Evolutionary conservation across 1,284 basidiomycete species (phyloP).

Genomic region (Marasmius sp.): DNA sequence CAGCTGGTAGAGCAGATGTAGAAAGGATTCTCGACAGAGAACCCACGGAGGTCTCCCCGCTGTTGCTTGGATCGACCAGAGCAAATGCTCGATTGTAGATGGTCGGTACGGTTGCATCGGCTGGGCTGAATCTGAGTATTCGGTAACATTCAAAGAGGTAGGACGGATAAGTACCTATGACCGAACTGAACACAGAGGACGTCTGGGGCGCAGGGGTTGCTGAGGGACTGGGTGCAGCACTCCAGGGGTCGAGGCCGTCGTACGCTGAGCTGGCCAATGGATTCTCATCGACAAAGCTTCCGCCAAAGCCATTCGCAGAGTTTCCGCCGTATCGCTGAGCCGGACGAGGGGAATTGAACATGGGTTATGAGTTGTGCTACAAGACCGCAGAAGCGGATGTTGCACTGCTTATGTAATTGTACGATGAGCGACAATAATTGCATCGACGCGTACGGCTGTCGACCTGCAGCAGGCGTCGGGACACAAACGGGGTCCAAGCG

Average conservation of each 20-base stretch:
- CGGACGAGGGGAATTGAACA: constrained; percentile 80
- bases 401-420: neutral
- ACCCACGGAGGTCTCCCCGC: constrained; percentile 79
- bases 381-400: neutral
- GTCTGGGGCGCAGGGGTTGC: constrained; percentile 54
- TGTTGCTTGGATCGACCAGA: constrained; percentile 63
- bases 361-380: constrained; percentile 26
- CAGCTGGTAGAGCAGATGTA: constrained; percentile 76
- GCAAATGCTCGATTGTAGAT: constrained; percentile 76
- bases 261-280: constrained; percentile 75
- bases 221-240: constrained; percentile 74
- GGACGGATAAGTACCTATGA: constrained; percentile 61
- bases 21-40: constrained; percentile 76
- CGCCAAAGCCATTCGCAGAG: constrained; percentile 58
- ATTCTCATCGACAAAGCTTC: constrained; percentile 74
- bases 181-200: constrained; percentile 60
- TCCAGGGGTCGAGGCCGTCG: constrained; percentile 88
- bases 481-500: too few species aligned
- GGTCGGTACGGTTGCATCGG: constrained; percentile 77
- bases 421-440: neutral
- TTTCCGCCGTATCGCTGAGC: constrained; percentile 62
- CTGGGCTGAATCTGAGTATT: constrained; percentile 45
- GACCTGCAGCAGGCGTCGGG: too few species aligned
- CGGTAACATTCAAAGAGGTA: neutral
- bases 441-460: too few species aligned